Percentiles rank a stretch among this genome's conserved stretches.
Conservation (phyloP, 768 basidiomycete species). For the Xanthoconium stramineum region DNA sequence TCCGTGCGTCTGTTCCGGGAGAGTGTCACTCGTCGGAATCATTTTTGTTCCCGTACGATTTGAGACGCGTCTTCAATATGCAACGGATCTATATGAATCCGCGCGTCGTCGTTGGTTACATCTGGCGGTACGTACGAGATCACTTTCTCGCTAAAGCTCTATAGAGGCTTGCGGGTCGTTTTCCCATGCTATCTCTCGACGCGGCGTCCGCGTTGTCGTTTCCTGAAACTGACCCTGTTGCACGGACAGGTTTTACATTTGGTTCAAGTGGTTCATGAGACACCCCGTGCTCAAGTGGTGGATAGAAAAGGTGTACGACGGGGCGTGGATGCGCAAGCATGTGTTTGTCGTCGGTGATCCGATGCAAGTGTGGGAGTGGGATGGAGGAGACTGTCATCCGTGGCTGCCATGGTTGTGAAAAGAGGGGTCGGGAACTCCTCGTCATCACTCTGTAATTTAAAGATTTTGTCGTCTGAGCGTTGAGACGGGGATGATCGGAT, state of each 20-base stretch:
- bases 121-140: slow-evolving; percentile 32
- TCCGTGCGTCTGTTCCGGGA: slow-evolving; percentile 13
- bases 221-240: slow-evolving; percentile 5
- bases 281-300: slow-evolving; percentile 41
- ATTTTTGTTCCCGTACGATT: slow-evolving; percentile 42
- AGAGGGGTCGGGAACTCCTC: too few relatives aligned
- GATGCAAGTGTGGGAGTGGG: slow-evolving; percentile 18
- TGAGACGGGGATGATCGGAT: too few relatives aligned
- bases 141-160: too few relatives aligned
- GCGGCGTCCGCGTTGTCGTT: too few relatives aligned
- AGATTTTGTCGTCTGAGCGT: too few relatives aligned
- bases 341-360: slow-evolving; percentile 37
- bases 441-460: too few relatives aligned
- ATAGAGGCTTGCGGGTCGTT: too few relatives aligned
- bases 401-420: too few relatives aligned
- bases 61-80: slow-evolving; percentile 39
- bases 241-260: slow-evolving; percentile 26
- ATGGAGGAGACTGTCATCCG: slow-evolving; percentile 23
- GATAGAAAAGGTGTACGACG: slow-evolving; percentile 36
- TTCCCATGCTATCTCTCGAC: too few relatives aligned
- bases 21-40: slow-evolving; percentile 35
- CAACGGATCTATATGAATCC: slow-evolving; percentile 38
- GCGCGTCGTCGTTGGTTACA: slow-evolving; percentile 38
- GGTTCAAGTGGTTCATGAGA: slow-evolving; percentile 37
- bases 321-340: slow-evolving; percentile 36